Evolutionary conservation across 2,329 filamentous ascomycete genomes (phyloP).

Genomic region (Verticillium nonalfalfae): DNA sequence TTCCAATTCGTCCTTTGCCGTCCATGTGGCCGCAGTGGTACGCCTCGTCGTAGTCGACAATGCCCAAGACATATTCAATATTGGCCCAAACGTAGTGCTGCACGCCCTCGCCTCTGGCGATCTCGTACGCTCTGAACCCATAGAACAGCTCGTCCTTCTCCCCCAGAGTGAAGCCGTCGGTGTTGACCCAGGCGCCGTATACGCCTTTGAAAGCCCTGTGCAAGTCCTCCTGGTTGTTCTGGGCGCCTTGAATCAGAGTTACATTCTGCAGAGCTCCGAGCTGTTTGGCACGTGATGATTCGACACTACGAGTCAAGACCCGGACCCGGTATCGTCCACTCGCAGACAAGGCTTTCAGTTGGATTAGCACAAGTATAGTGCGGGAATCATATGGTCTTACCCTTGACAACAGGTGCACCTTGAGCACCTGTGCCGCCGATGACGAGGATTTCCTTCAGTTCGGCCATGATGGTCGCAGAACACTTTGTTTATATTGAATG

Average conservation of each 20-base stretch:
- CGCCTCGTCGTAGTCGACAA: slow-evolving; percentile 6
- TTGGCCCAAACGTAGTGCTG: slow-evolving; percentile 14
- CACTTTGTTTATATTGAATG: no score
- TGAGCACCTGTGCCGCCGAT: slow-evolving; percentile 31
- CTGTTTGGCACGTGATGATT: slow-evolving; percentile 17
- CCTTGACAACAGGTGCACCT: slow-evolving; percentile 27
- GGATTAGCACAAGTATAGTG: no score
- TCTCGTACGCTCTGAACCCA: slow-evolving; percentile 15
- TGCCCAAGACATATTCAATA: slow-evolving; percentile 9
- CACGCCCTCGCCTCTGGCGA: slow-evolving; percentile 10
- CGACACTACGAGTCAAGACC: slow-evolving; percentile 28
- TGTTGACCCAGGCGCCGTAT: slow-evolving; percentile 14
- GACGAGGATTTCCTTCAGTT: slow-evolving; percentile 7
- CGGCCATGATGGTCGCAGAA: background rate
- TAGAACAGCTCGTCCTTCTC: slow-evolving; percentile 17
- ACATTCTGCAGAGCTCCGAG: slow-evolving; percentile 14
- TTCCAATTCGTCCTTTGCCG: slow-evolving; percentile 13
- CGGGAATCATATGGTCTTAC: background rate
- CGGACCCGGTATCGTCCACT: slow-evolving; percentile 23
- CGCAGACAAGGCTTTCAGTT: slow-evolving; percentile 9
- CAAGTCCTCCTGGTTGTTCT: slow-evolving; percentile 8
- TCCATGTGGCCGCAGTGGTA: slow-evolving; percentile 13
- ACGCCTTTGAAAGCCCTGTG: slow-evolving; percentile 11
- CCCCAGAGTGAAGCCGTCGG: slow-evolving; percentile 17
- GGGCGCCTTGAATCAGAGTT: slow-evolving; percentile 4